A percentile compares a stretch with the other conserved stretches of the same genome.
phyloP scores from a whole-genome alignment of 257 asterid genomes.

The Lithospermum erythrorhizon region DNA sequence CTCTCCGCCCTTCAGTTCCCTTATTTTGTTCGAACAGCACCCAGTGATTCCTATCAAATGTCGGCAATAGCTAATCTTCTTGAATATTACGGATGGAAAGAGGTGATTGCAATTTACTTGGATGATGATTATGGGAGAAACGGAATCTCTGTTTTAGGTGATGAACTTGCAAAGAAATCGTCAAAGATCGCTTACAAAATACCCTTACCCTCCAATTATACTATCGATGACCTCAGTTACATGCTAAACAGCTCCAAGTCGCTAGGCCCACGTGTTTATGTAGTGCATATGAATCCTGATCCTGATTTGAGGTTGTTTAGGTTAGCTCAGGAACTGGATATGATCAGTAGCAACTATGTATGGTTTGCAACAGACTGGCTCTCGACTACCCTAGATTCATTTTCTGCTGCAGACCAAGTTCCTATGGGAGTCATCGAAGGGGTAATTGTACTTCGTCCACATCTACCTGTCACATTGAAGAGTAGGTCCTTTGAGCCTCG shows the following conservation, averaged over 20 bases:
- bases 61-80: slow-evolving; percentile 55
- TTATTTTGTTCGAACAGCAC: slow-evolving; percentile 64
- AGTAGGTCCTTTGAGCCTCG: slow-evolving; percentile 14
- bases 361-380: slow-evolving; percentile 93
- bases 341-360: slow-evolving; percentile 60
- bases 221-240: slow-evolving; percentile 35
- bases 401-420: slow-evolving; percentile 17
- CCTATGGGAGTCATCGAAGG: slow-evolving; percentile 15
- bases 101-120: slow-evolving; percentile 47
- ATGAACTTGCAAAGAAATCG: slow-evolving; percentile 47
- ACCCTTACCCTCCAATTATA: slow-evolving; percentile 33
- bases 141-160: slow-evolving; percentile 54
- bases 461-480: slow-evolving; percentile 13
- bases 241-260: slow-evolving; percentile 47
- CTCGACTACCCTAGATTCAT: slow-evolving; percentile 48
- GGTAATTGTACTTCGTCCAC: slow-evolving; percentile 21
- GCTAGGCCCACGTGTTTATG: slow-evolving; percentile 57
- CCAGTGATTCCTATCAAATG: slow-evolving; percentile 74
- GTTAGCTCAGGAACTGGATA: slow-evolving; percentile 48
- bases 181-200: slow-evolving; percentile 48
- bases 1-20: slow-evolving; percentile 70
- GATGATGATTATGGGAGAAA: slow-evolving; percentile 86
- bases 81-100: slow-evolving; percentile 62
- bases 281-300: slow-evolving; percentile 50
- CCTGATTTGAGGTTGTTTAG: slow-evolving; percentile 33